Evolutionary conservation across 495 filamentous ascomycete genomes (phyloP), one percentile per base, ranked within the genome.

Genomic region (Neurospora sp.): DNA sequence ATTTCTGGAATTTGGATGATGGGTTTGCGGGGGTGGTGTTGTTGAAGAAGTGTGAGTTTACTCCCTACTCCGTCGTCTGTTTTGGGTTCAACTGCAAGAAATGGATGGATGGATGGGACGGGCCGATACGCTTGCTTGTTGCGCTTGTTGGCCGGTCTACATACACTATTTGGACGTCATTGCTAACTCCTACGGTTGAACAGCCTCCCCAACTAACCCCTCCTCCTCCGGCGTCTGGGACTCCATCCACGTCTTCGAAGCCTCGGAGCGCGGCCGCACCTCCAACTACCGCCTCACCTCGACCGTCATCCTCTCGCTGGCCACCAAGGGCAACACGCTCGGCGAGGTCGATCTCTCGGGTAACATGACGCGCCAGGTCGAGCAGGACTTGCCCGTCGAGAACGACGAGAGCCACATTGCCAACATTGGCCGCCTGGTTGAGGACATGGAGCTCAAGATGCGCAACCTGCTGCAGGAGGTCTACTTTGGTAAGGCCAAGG

Each of bases 361-460:
- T 41, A 98, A 99, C 81, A 96, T 99, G 94, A 98, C 96, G 45
- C 88, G 96, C 70, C 96, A 99, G 86, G 89, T 97, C 41, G 94
- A 98, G 85, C 88, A 89, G 75, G 94, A 98, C 82, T 82, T 97
- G 81, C 89, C 92, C 6, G 92, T 97, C 16, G 92, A 95, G 72
- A 93, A 90, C 75, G 96, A 99, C 82, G 90, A 90, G 68, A 93
- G 92, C 82, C 96, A 99, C 83, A 94, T 99, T 74, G 92, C 92
- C 69, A 99, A 99, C 81, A 93, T 98, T 74, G 96, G 96, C 47
- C 87, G 89, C 81, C 85, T 99, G 78, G 95, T 99, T 68, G 96
- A 99, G 85, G 96, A 99, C 84, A 98, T 99, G 95, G 96, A 99
- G 84, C 87, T 97, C 80, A 97, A 98, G 88, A 99, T 99, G 96